Evolutionary conservation across 1,284 basidiomycete genomes (phyloP).

Genomic region (Ustilago esculenta): DNA sequence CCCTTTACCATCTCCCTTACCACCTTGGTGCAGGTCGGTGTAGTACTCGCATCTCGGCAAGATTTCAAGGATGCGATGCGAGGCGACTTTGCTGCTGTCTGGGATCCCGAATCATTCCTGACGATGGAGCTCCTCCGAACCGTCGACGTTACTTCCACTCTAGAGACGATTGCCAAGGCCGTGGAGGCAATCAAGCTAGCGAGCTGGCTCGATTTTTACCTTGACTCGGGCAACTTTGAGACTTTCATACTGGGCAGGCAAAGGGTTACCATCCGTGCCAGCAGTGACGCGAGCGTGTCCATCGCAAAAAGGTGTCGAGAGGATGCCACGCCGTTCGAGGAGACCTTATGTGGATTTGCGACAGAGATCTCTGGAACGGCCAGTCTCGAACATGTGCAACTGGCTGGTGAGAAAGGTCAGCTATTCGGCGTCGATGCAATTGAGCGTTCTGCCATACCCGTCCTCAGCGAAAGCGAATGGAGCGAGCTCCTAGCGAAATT

Average conservation of each 20-base stretch:
- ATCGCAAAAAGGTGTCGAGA: neutral
- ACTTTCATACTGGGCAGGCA: neutral
- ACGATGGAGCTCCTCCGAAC: conserved; percentile 12
- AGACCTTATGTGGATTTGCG: conserved; percentile 3
- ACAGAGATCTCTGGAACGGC: neutral
- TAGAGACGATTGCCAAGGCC: conserved; percentile 14
- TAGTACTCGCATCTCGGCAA: conserved; percentile 13
- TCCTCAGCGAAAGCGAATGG: conserved; percentile 1
- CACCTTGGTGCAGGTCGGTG: conserved; percentile 19
- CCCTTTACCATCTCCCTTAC: conserved; percentile 18
- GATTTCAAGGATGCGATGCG: conserved; percentile 32
- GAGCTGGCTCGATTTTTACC: conserved; percentile 22
- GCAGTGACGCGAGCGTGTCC: neutral
- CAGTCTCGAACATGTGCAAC: neutral
- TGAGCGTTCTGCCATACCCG: conserved; percentile 3
- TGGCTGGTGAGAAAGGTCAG: neutral
- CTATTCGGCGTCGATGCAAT: neutral
- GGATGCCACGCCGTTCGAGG: neutral
- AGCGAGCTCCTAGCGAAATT: neutral
- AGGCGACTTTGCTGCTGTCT: conserved; percentile 24
- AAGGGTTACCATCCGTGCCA: conserved; percentile 5
- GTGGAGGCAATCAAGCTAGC: conserved; percentile 29
- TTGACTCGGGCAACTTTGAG: neutral
- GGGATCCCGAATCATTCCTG: conserved; percentile 38
- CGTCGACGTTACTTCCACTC: conserved; percentile 10